These are phyloP conservation scores for Barnettozyma sucrosica DNA, from an alignment of 805 yeast species.

Conservation along the genomic window DNA sequence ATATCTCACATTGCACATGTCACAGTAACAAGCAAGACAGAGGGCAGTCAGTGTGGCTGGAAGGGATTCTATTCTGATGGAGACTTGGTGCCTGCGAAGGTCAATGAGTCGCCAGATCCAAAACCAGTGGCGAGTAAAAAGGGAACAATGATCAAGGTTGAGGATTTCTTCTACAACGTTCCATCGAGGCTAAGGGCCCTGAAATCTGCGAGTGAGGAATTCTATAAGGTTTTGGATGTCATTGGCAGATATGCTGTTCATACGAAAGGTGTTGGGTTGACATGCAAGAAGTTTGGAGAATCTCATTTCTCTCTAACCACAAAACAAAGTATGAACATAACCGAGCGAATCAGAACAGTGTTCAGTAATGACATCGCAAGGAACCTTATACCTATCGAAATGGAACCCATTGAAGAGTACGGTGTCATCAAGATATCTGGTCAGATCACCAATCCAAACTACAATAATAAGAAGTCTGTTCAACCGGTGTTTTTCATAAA, in stretches of 20 bases:
- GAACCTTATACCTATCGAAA: conserved; percentile 47
- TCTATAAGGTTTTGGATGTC: conserved; percentile 70
- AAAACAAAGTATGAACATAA: conserved; percentile 40
- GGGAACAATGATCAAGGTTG: conserved; percentile 83
- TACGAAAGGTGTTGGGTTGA: conserved; percentile 60
- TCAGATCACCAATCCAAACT: conserved; percentile 66
- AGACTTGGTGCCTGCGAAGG: conserved; percentile 40
- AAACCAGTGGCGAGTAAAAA: conserved; percentile 77
- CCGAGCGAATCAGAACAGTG: conserved; percentile 67
- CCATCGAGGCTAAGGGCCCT: conserved; percentile 72
- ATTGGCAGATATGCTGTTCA: conserved; percentile 81
- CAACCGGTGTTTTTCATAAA: conserved; percentile 82
- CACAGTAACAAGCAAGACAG: conserved; percentile 70
- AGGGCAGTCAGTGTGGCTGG: conserved; percentile 61
- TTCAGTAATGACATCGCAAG: conserved; percentile 67
- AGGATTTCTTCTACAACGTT: conserved; percentile 83
- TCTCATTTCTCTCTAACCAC: conserved; percentile 60
- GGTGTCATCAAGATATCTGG: conserved; percentile 58
- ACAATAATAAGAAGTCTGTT: conserved; percentile 54
- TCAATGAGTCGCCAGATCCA: conserved; percentile 39
- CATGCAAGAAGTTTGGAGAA: conserved; percentile 78
- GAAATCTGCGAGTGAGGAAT: conserved; percentile 66
- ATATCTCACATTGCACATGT: conserved; percentile 86
- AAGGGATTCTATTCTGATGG: conserved; percentile 67
- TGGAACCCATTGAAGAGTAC: conserved; percentile 26